Base-by-base conservation (phyloP, 768 basidiomycete species). In the Amanita polypyramis region DNA sequence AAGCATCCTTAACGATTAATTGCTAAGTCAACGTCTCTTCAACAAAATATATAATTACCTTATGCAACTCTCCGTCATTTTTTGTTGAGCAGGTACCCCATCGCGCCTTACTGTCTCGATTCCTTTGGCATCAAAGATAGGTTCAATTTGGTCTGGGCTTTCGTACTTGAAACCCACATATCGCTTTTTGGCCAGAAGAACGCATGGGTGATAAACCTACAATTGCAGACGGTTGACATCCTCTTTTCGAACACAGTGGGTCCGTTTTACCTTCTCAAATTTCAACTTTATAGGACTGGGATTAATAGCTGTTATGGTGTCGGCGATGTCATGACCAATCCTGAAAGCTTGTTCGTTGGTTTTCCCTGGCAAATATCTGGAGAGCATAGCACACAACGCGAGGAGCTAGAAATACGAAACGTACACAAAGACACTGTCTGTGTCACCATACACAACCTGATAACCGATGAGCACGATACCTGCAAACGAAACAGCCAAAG, bases 81-180 rank as follows among this genome's bases (percentile, higher is more conserved):
- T 97, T 57, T 80, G 77, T 60, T 92, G 89, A 0, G 93, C 96
- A 3, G 79, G 76, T 25, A 96, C 80, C 8, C 92, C 92, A 58
- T 99, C 96, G 50, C 96, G 72, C 4, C 96, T 76, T 25, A 98
- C 87, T 1, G 93, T 97, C 65, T 99, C 96, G 45, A 99, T 97
- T 0, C 96, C 96, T 60, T 99, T 98, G 5, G 93, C 96, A 55
- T 99, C 95, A 56, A 98, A 96, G 0, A 65, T 69, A 1, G 93
- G 89, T 39, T 83, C 80, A 0, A 50, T 61, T 10, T 96, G 89
- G 54, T 92, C 86, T 0, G 83, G 75, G 45, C 67, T 74, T 63
- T 99, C 96, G 53, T 85, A 97, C 60, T 93, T 95, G 70, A 89
- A 96, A 1, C 96, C 96, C 17, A 98, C 95, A 55, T 99, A 99